Conservation (phyloP, 768 basidiomycete species). For the Dioszegia crocea region DNA sequence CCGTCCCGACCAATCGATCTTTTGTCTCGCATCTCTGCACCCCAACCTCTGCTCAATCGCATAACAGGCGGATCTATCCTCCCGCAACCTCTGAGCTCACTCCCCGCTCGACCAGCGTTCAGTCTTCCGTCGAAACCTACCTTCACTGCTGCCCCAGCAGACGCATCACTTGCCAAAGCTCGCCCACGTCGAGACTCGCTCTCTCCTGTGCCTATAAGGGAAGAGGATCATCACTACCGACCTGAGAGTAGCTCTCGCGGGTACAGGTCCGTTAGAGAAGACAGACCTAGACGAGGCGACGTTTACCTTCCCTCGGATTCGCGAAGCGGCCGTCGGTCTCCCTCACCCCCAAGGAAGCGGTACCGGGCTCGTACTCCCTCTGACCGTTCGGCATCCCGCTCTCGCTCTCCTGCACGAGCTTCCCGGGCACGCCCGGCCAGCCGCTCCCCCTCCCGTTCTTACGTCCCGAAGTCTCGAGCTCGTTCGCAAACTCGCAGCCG, state of each 20-base stretch:
- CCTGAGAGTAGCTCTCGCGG: no score
- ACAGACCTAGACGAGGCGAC: conserved; percentile 4
- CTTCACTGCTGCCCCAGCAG: neutral
- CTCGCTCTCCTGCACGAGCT: neutral
- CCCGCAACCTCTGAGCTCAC: neutral
- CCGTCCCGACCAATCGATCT: neutral
- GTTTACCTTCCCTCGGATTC: conserved; percentile 10
- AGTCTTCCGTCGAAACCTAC: conserved; percentile 17
- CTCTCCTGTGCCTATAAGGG: conserved; percentile 5
- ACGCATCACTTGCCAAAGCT: neutral
- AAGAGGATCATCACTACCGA: neutral
- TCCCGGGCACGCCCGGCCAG: neutral
- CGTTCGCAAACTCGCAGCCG: neutral
- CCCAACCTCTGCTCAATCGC: neutral
- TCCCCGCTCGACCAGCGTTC: conserved; percentile 6
- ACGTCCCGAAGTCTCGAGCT: neutral
- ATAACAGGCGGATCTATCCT: neutral
- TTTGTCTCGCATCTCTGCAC: neutral
- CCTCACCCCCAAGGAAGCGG: neutral
- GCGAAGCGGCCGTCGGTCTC: conserved; percentile 6
- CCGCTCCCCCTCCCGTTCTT: neutral
- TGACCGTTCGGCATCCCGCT: neutral
- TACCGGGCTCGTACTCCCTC: neutral
- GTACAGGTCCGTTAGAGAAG: neutral
- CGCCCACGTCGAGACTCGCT: neutral